Conservation (phyloP, 2,329 filamentous ascomycete species). For the Trichoderma sp. region DNA sequence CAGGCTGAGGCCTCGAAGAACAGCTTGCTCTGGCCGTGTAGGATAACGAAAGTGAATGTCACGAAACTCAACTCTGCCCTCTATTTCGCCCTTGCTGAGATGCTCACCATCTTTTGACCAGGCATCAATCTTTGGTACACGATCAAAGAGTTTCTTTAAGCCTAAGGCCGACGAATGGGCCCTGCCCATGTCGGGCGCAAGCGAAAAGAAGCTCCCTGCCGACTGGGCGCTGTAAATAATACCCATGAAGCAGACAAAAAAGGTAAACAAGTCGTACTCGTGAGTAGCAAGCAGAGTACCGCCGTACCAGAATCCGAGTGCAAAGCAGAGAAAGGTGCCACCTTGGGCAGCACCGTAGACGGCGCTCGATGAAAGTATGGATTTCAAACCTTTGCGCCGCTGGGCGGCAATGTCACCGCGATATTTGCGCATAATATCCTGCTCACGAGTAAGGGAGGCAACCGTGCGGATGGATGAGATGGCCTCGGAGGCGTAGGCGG, state of each 20-base stretch:
- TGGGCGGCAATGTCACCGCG: conserved; percentile 67
- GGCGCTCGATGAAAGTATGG: conserved; percentile 73
- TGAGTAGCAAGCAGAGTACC: conserved; percentile 71
- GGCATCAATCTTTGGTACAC: conserved; percentile 77
- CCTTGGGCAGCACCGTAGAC: conserved; percentile 87
- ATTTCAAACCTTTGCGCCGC: conserved; percentile 68
- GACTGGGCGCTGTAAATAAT: conserved; percentile 93
- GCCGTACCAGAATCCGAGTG: conserved; percentile 92
- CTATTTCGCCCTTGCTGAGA: conserved; percentile 59
- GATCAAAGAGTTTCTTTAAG: conserved; percentile 83
- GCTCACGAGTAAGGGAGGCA: conserved; percentile 84
- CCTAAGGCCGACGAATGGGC: conserved; percentile 81
- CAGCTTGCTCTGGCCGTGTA: conserved; percentile 86
- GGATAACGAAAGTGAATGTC: conserved; percentile 95
- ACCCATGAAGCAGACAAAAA: conserved; percentile 88
- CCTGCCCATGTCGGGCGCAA: conserved; percentile 91
- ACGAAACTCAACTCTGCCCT: conserved; percentile 85
- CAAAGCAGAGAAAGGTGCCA: conserved; percentile 79
- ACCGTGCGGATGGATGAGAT: conserved; percentile 94
- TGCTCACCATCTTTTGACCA: conserved; percentile 73
- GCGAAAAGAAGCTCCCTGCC: conserved; percentile 85
- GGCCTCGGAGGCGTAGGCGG: conserved; percentile 88
- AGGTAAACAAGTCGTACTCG: conserved; percentile 81
- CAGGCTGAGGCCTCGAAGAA: conserved; percentile 82
- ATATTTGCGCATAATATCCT: conserved; percentile 77